phyloP scores from a whole-genome alignment of 371 early-diverging fungal genomes.

The Coemansia sp. region DNA sequence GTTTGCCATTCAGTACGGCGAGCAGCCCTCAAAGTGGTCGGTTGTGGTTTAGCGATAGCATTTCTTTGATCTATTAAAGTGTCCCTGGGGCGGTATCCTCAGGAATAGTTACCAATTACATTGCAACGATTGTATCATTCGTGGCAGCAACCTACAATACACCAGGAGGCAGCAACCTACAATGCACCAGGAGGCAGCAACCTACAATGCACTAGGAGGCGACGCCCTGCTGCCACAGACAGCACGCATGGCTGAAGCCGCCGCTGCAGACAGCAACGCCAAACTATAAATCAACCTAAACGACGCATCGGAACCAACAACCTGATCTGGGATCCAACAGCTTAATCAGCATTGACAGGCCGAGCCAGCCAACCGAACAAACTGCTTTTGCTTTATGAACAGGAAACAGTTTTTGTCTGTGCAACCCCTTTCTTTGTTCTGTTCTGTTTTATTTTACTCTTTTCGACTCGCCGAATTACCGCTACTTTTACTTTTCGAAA shows the following conservation, averaged over 20 bases:
- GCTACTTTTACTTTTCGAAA: background rate
- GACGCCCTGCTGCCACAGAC: too few species aligned
- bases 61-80: background rate
- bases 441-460: background rate
- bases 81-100: too few species aligned
- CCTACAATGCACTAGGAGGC: too few species aligned
- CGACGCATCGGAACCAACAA: constrained; percentile 82
- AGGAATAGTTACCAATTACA: too few species aligned
- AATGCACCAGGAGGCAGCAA: too few species aligned
- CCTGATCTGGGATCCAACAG: constrained; percentile 92
- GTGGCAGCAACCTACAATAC: too few species aligned
- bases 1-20: constrained; percentile 94
- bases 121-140: too few species aligned
- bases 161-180: too few species aligned
- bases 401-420: background rate
- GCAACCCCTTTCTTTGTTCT: background rate
- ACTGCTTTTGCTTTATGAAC: background rate
- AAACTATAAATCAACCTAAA: too few species aligned
- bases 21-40: constrained; percentile 51
- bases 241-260: too few species aligned
- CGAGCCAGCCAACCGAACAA: constrained; percentile 58
- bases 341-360: constrained; percentile 89
- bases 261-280: too few species aligned
- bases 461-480: background rate
- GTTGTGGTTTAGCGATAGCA: constrained; percentile 20